Conservation (phyloP, 2,329 filamentous ascomycete genomes). For the Hymenotorrendiella dingleyae region DNA sequence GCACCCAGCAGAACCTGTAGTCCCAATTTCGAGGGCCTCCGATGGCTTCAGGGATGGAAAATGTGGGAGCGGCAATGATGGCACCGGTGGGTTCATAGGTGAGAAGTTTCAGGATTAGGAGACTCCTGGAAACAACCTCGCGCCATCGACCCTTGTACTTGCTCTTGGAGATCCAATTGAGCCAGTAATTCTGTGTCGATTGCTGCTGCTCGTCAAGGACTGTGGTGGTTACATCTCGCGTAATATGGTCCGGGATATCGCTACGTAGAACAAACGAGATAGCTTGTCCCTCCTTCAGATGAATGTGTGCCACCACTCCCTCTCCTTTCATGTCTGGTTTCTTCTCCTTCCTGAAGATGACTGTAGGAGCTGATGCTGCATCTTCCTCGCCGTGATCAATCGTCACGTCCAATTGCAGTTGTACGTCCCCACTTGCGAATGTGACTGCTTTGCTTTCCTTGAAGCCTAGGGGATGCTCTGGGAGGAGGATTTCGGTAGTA, state of each 20-base stretch:
- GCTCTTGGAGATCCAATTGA: constrained; percentile 64
- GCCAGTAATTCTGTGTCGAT: constrained; percentile 67
- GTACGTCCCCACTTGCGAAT: constrained; percentile 53
- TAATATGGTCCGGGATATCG: constrained; percentile 52
- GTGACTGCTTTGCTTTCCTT: constrained; percentile 52
- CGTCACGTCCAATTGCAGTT: constrained; percentile 62
- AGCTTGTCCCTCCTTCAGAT: constrained; percentile 59
- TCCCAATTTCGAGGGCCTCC: constrained; percentile 64
- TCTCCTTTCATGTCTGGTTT: constrained; percentile 50
- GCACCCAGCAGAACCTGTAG: constrained; percentile 73
- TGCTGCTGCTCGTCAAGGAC: constrained; percentile 59
- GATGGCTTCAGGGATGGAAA: constrained; percentile 69
- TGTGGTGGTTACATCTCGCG: constrained; percentile 49
- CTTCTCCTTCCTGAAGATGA: constrained; percentile 50
- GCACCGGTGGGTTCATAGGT: constrained; percentile 75
- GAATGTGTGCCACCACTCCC: constrained; percentile 55
- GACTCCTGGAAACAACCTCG: constrained; percentile 63
- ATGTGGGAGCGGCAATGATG: constrained; percentile 70
- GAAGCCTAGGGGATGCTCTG: constrained; percentile 35
- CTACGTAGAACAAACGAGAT: constrained; percentile 65
- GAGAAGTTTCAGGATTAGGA: constrained; percentile 70
- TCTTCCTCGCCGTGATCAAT: constrained; percentile 53
- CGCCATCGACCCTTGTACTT: constrained; percentile 68
- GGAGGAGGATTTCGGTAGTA: constrained; percentile 48
- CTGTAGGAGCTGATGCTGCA: constrained; percentile 41